Conservation (phyloP, 163 green algal genomes). For the Trebouxia gelatinosa region DNA sequence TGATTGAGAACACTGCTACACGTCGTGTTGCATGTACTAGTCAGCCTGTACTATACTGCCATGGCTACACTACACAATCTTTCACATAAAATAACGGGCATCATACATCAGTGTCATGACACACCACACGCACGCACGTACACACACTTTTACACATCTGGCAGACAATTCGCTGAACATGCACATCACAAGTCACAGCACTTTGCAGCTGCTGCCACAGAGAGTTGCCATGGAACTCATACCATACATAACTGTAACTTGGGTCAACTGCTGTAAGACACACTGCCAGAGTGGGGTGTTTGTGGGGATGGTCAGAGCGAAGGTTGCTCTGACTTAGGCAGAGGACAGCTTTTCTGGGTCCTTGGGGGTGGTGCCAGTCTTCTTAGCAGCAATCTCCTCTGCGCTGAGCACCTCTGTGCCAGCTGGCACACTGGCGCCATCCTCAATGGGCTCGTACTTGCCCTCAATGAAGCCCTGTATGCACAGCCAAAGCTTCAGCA, state of each 20-base stretch:
- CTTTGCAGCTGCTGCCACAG: neutral
- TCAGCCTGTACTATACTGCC: too few relatives aligned
- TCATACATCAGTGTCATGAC: too few relatives aligned
- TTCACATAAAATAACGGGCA: too few relatives aligned
- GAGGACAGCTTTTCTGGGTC: constrained; percentile 3
- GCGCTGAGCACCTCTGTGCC: constrained; percentile 36
- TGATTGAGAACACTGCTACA: too few relatives aligned
- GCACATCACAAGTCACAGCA: neutral
- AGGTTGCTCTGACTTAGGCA: neutral
- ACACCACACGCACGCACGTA: neutral
- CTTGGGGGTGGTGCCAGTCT: constrained; percentile 20
- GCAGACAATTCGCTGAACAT: too few relatives aligned
- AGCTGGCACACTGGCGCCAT: constrained; percentile 32
- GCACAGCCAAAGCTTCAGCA: too few relatives aligned
- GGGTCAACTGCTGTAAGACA: too few relatives aligned
- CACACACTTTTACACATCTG: too few relatives aligned
- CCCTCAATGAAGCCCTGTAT: constrained; percentile 47
- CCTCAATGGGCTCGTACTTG: constrained; percentile 39
- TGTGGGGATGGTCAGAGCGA: neutral
- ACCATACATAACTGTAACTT: neutral
- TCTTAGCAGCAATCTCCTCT: constrained; percentile 34
- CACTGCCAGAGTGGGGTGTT: too few relatives aligned
- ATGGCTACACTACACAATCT: too few relatives aligned
- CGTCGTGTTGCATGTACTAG: too few relatives aligned
- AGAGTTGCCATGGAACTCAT: neutral